Conservation (phyloP, 2,329 filamentous ascomycete species). For the Fusarium sp. region DNA sequence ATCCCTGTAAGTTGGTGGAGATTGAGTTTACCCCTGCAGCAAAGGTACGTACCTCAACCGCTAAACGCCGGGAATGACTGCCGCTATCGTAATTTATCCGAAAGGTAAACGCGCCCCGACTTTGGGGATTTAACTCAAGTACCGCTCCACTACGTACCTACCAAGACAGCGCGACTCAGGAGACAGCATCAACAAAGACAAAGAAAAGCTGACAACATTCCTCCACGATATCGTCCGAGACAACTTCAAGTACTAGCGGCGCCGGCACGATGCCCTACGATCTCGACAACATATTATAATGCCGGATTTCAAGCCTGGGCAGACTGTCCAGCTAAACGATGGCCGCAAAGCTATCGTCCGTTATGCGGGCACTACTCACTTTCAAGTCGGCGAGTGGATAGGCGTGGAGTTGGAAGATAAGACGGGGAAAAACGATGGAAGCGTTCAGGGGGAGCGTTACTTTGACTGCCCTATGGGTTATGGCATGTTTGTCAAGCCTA, state of each 20-base stretch:
- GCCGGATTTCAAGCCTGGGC: slow-evolving; percentile 73
- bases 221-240: not conserved
- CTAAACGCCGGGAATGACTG: slow-evolving; percentile 35
- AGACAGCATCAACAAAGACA: slow-evolving; percentile 27
- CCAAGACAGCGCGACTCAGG: slow-evolving; percentile 38
- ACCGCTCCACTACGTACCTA: slow-evolving; percentile 19
- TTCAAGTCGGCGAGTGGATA: slow-evolving; percentile 87
- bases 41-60: slow-evolving; percentile 27
- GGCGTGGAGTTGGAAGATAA: slow-evolving; percentile 88
- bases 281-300: slow-evolving; percentile 50
- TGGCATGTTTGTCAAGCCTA: slow-evolving; percentile 87
- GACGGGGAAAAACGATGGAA: slow-evolving; percentile 93
- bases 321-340: slow-evolving; percentile 83
- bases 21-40: slow-evolving; percentile 28
- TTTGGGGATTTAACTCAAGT: slow-evolving; percentile 18
- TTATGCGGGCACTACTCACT: slow-evolving; percentile 83
- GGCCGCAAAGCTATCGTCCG: slow-evolving; percentile 82
- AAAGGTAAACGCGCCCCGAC: slow-evolving; percentile 42
- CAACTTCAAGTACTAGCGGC: slow-evolving; percentile 15
- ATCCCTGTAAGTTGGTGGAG: slow-evolving; percentile 10
- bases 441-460: slow-evolving; percentile 87
- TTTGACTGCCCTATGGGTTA: slow-evolving; percentile 83
- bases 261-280: slow-evolving; percentile 51
- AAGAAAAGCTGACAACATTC: not conserved
- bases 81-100: slow-evolving; percentile 49